These are phyloP conservation scores for Hypholoma fasciculare DNA, from an alignment of 768 basidiomycete genomes.

Conservation along the genomic window DNA sequence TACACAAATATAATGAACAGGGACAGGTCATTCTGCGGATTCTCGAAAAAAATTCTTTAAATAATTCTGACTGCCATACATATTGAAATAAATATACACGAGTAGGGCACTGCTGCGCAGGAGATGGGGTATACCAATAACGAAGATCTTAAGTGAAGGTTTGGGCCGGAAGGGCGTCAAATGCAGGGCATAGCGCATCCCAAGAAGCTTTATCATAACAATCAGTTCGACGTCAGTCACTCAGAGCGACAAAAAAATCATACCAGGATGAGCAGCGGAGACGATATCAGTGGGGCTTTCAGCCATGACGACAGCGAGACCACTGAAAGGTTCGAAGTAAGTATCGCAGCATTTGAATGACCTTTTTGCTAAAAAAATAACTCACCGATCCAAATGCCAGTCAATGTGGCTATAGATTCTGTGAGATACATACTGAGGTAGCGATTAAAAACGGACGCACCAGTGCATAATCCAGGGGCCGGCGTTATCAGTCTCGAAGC, in stretches of 20 bases:
- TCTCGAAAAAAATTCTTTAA: not conserved
- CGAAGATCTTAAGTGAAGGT: not conserved
- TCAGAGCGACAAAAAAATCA: not conserved
- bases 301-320: constrained; percentile 36
- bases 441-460: constrained; percentile 12
- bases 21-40: not conserved
- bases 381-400: constrained; percentile 45
- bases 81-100: not conserved
- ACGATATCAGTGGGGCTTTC: constrained; percentile 27
- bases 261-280: not conserved
- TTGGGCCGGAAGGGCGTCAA: not conserved
- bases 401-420: constrained; percentile 35
- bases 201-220: not conserved
- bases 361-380: not conserved
- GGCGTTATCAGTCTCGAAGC: constrained; percentile 64
- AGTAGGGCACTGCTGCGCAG: not conserved
- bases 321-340: constrained; percentile 15
- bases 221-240: too few relatives aligned
- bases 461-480: constrained; percentile 49
- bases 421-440: not conserved
- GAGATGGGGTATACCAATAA: too few relatives aligned
- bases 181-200: not conserved
- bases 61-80: not conserved
- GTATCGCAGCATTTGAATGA: too few relatives aligned
- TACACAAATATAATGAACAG: too few relatives aligned